Evolutionary conservation across 371 early-diverging fungal genomes (phyloP).

Genomic region (Apophysomyces elegans): DNA sequence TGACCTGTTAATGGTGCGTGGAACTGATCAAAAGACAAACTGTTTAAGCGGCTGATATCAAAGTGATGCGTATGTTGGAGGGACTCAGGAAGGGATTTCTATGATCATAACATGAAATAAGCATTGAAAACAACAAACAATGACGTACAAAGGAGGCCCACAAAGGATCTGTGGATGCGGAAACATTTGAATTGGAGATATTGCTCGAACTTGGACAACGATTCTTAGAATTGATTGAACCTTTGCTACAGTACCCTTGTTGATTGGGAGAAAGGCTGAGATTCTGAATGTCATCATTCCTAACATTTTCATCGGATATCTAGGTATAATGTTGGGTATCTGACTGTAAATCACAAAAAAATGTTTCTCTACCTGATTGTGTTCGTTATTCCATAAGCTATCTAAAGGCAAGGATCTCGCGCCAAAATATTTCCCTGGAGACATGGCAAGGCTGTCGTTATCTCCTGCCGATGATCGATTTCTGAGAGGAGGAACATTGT

Average conservation of each 20-base stretch:
- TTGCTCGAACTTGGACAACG: background rate
- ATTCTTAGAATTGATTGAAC: background rate
- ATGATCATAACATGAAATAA: background rate
- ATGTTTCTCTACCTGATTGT: background rate
- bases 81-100: conserved; percentile 19
- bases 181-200: background rate
- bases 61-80: conserved; percentile 10
- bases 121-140: background rate
- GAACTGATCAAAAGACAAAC: background rate
- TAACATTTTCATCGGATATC: background rate
- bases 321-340: too few species aligned
- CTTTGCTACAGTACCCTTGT: background rate
- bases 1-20: background rate
- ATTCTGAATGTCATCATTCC: background rate
- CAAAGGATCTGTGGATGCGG: conserved; percentile 2
- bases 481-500: conserved; percentile 25
- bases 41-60: conserved; percentile 2
- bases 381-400: conserved; percentile 14
- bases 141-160: conserved; percentile 8
- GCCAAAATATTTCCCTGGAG: conserved; percentile 41
- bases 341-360: background rate
- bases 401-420: conserved; percentile 36
- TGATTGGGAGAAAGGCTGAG: background rate
- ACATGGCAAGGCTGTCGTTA: conserved; percentile 17
- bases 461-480: conserved; percentile 9